Percentiles rank a stretch among this genome's conserved stretches.
phyloP scores from a whole-genome alignment of 257 asterid species.

The Nicotiana tabacum region DNA sequence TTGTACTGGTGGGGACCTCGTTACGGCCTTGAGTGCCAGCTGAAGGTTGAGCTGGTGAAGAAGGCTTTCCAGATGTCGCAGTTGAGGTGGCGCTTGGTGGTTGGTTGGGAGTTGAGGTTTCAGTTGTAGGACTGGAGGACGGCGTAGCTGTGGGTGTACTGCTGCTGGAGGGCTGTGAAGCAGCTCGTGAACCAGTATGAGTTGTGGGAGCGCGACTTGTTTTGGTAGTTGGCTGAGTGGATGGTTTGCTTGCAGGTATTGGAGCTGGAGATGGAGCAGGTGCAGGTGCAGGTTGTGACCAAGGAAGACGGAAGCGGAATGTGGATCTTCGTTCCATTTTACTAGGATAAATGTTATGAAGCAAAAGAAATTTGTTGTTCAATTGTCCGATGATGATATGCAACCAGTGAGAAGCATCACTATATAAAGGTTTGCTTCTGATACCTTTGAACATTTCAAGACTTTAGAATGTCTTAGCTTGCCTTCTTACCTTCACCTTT shows the following conservation, averaged over 20 bases:
- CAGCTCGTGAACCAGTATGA: constrained; percentile 12
- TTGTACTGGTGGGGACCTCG: neutral
- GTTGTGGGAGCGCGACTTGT: constrained; percentile 6
- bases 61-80: neutral
- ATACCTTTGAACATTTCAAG: constrained; percentile 19
- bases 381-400: neutral
- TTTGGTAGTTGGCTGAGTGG: constrained; percentile 13
- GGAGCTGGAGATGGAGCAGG: constrained; percentile 11
- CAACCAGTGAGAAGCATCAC: neutral
- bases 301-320: constrained; percentile 43
- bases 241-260: constrained; percentile 25
- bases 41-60: constrained; percentile 6
- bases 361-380: constrained; percentile 4
- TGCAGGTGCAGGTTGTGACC: constrained; percentile 23
- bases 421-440: constrained; percentile 19
- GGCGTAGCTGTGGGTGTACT: neutral
- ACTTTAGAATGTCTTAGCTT: constrained; percentile 4
- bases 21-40: constrained; percentile 4
- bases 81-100: constrained; percentile 11
- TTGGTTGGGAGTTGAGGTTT: neutral
- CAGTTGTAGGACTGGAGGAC: neutral
- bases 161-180: neutral
- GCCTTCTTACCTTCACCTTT: neutral
- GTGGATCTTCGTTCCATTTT: constrained; percentile 49
- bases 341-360: neutral